Conservation (phyloP, 73 alveolate species). For the Paramecium tetraurelia region DNA sequence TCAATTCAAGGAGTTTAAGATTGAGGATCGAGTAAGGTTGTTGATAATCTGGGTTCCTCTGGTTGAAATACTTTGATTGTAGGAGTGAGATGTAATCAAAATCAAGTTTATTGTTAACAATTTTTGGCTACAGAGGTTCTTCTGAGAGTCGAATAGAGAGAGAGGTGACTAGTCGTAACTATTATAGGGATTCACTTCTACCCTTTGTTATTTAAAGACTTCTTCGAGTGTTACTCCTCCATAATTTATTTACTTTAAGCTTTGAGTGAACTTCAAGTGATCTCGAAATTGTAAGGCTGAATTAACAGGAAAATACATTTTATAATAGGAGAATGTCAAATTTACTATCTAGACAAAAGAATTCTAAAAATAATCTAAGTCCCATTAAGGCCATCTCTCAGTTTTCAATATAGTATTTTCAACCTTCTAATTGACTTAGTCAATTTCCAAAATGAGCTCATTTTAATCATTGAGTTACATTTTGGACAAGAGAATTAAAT, state of each 20-base stretch:
- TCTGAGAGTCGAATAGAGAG: neutral
- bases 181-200: neutral
- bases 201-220: slow-evolving; percentile 1
- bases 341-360: neutral
- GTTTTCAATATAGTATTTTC: neutral
- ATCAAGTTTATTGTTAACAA: neutral
- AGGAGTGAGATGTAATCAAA: neutral
- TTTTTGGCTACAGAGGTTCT: neutral
- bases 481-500: neutral
- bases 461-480: neutral
- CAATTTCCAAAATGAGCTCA: neutral
- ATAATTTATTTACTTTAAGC: neutral
- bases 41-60: neutral
- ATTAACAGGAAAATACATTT: slow-evolving; percentile 20
- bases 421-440: neutral
- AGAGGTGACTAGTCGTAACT: neutral
- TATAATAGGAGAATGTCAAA: neutral
- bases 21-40: neutral
- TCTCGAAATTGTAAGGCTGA: neutral
- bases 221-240: slow-evolving; percentile 29
- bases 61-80: neutral
- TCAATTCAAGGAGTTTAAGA: neutral
- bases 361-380: neutral
- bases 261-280: neutral
- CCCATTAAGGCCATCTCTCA: neutral